phyloP scores from a whole-genome alignment of 2,329 filamentous ascomycete species.

The Fusarium udum region DNA sequence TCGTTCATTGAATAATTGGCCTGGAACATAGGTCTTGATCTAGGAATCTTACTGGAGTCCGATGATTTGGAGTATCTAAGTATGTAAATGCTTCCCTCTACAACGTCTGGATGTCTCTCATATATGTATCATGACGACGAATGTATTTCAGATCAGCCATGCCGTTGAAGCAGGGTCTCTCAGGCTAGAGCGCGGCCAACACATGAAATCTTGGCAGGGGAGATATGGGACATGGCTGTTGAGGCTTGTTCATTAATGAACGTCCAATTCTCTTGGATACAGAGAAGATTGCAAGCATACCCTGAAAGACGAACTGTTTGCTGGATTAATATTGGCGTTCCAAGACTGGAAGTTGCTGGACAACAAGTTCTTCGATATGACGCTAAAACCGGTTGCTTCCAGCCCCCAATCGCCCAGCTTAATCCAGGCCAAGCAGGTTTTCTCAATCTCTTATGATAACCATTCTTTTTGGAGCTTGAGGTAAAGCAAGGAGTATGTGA shows the following conservation, averaged over 20 bases:
- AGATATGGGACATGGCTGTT: conserved; percentile 20
- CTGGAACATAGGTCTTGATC: neutral
- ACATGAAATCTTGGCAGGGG: conserved; percentile 29
- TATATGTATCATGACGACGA: conserved; percentile 4
- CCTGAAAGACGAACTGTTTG: neutral
- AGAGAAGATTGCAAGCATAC: neutral
- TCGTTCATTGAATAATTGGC: neutral
- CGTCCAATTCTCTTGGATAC: neutral
- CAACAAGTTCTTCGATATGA: neutral
- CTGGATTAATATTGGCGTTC: neutral
- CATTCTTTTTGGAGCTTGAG: neutral
- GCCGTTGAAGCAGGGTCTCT: conserved; percentile 1
- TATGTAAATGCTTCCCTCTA: neutral
- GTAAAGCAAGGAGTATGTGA: neutral
- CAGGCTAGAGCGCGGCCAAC: neutral
- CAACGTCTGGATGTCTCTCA: conserved; percentile 6
- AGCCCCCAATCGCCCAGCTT: neutral
- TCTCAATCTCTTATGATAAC: neutral
- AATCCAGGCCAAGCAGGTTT: neutral
- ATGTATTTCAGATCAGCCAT: conserved; percentile 13
- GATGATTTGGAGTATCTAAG: neutral
- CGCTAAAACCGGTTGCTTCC: conserved; percentile 8
- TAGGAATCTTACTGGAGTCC: neutral
- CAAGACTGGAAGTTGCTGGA: neutral
- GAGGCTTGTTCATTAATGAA: conserved; percentile 7